Evolutionary conservation across 257 asterid species (phyloP).

Genomic region (Rhazya stricta): DNA sequence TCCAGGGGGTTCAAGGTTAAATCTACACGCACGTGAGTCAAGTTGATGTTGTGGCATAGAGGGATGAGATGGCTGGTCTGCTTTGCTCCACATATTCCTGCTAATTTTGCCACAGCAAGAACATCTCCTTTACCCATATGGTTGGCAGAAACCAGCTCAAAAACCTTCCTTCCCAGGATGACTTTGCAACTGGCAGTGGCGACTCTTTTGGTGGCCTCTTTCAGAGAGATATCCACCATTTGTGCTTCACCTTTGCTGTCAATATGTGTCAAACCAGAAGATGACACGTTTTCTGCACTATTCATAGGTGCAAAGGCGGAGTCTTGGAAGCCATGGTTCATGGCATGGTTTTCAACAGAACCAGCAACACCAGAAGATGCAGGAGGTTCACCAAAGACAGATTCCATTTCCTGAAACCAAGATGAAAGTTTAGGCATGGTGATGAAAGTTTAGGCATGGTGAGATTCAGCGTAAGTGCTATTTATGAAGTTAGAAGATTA

Average conservation of each 20-base stretch:
- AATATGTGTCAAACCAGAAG: constrained; percentile 50
- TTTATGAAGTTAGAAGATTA: background rate
- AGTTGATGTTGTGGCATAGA: constrained; percentile 65
- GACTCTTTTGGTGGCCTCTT: constrained; percentile 57
- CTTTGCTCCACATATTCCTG: constrained; percentile 76
- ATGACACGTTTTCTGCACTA: constrained; percentile 16
- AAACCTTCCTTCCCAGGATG: constrained; percentile 55
- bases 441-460: no score
- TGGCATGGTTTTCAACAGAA: constrained; percentile 34
- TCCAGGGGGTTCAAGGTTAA: constrained; percentile 46
- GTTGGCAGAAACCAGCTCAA: constrained; percentile 65
- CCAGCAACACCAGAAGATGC: constrained; percentile 44
- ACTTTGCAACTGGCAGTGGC: constrained; percentile 81
- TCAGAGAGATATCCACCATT: constrained; percentile 74
- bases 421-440: background rate
- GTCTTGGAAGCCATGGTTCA: constrained; percentile 25
- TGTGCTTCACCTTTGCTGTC: constrained; percentile 66
- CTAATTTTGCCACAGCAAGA: constrained; percentile 69
- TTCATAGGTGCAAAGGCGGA: constrained; percentile 16
- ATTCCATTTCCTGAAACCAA: constrained; percentile 75
- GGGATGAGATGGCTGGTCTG: constrained; percentile 79
- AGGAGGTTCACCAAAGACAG: constrained; percentile 74
- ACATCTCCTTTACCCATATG: constrained; percentile 83
- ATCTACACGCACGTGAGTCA: constrained; percentile 55
- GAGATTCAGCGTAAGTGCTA: background rate